phyloP scores from a whole-genome alignment of 176 grass and related monocot genomes.

The Zizania latifolia region DNA sequence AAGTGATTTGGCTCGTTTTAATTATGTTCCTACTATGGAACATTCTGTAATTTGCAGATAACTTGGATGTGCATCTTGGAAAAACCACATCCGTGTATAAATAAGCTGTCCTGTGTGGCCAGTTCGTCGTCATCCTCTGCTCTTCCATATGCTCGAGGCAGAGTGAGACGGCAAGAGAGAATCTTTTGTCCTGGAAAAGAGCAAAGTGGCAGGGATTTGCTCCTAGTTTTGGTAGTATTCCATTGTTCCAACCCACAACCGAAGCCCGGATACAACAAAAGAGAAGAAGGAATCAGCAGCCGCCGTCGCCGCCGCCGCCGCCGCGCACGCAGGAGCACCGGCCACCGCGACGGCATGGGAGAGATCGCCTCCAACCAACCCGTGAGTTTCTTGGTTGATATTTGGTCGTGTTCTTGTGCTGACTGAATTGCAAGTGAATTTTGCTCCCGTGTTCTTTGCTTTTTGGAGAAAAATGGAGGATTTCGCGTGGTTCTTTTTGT shows the following conservation, averaged over 20 bases:
- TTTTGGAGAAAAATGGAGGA: not conserved
- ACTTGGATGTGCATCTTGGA: no score
- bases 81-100: no score
- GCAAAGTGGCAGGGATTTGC: no score
- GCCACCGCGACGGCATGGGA: conserved; percentile 33
- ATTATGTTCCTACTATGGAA: no score
- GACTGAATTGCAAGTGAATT: not conserved
- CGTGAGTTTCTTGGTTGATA: not conserved
- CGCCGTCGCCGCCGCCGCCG: not conserved
- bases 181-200: no score
- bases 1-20: no score
- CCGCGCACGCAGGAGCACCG: not conserved
- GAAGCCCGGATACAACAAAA: conserved; percentile 22
- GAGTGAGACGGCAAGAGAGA: no score
- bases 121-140: no score
- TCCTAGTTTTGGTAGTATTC: no score
- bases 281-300: not conserved
- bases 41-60: no score
- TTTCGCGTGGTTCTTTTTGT: not conserved
- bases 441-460: not conserved
- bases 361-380: conserved; percentile 18
- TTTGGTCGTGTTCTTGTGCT: not conserved
- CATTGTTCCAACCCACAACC: conserved; percentile 4
- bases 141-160: no score
- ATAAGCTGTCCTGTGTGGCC: no score